Conservation (phyloP, 441 rosid genomes). For the Erodium texanum region DNA sequence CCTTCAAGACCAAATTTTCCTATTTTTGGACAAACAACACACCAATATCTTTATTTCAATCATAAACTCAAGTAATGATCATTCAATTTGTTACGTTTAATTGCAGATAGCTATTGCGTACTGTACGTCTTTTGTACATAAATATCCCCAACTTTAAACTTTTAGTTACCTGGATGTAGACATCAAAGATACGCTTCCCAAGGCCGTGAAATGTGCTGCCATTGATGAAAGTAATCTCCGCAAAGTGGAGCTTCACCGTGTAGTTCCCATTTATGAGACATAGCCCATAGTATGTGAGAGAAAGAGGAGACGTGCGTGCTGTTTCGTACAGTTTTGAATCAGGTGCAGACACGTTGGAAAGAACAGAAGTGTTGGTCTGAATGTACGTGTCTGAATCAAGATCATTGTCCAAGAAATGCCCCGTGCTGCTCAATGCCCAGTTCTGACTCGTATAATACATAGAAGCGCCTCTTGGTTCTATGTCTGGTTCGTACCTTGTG, state of each 20-base stretch:
- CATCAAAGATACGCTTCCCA: slow-evolving; percentile 66
- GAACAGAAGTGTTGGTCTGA: slow-evolving; percentile 40
- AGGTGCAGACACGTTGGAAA: slow-evolving; percentile 37
- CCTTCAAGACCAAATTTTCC: slow-evolving; percentile 51
- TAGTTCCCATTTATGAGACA: slow-evolving; percentile 70
- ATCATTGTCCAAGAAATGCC: slow-evolving; percentile 77
- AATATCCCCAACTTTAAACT: no score
- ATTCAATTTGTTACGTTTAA: no score
- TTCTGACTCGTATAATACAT: slow-evolving; percentile 37
- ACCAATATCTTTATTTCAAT: neutral
- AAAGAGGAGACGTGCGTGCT: slow-evolving; percentile 63
- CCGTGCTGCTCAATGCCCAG: slow-evolving; percentile 89
- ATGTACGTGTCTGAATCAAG: slow-evolving; percentile 51
- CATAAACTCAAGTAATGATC: no score
- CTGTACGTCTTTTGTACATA: no score
- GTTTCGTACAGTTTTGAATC: slow-evolving; percentile 41
- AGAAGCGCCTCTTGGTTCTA: slow-evolving; percentile 63
- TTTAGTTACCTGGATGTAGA: slow-evolving; percentile 60
- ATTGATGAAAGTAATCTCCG: slow-evolving; percentile 58
- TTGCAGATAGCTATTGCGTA: no score
- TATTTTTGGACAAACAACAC: slow-evolving; percentile 18
- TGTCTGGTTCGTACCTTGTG: slow-evolving; percentile 46
- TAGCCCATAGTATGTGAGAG: slow-evolving; percentile 73
- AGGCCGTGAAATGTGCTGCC: slow-evolving; percentile 46
- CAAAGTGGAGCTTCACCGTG: slow-evolving; percentile 66